Percentiles rank a stretch among this genome's conserved stretches.
These are phyloP conservation scores for Rhizopogon roseolus DNA, from an alignment of 768 basidiomycete genomes.

Conservation along the genomic window DNA sequence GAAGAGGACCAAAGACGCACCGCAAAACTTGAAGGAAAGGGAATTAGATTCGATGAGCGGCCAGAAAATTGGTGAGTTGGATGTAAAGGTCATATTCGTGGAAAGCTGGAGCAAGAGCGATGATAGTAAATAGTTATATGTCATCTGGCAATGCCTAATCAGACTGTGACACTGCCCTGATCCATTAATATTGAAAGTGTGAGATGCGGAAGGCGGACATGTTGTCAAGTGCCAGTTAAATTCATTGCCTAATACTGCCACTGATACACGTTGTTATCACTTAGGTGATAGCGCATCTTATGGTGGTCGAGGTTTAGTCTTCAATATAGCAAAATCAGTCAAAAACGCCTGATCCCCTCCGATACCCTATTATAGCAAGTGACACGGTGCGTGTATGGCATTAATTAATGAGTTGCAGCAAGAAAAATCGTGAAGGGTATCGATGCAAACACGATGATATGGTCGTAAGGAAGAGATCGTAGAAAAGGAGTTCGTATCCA, in stretches of 20 bases:
- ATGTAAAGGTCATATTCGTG: too few relatives aligned
- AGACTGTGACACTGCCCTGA: not conserved
- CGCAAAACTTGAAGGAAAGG: not conserved
- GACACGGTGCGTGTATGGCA: slow-evolving; percentile 1
- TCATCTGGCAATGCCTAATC: not conserved
- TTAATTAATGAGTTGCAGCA: slow-evolving; percentile 4
- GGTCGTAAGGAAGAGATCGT: not conserved
- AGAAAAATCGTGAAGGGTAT: slow-evolving; percentile 1
- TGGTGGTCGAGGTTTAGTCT: not conserved
- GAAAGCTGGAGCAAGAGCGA: too few relatives aligned
- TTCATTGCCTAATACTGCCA: too few relatives aligned
- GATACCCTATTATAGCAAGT: not conserved
- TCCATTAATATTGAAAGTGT: too few relatives aligned
- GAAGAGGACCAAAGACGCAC: not conserved
- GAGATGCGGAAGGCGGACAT: too few relatives aligned
- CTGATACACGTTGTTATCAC: too few relatives aligned
- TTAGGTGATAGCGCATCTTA: not conserved
- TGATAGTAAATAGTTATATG: too few relatives aligned
- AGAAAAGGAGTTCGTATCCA: not conserved
- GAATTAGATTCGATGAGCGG: not conserved
- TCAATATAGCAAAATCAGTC: not conserved
- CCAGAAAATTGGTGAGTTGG: too few relatives aligned
- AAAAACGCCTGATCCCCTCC: not conserved
- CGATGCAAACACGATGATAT: slow-evolving; percentile 1
- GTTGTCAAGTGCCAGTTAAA: too few relatives aligned